Conservation (phyloP, 2,329 filamentous ascomycete species). For the Plectosphaerella sp. region DNA sequence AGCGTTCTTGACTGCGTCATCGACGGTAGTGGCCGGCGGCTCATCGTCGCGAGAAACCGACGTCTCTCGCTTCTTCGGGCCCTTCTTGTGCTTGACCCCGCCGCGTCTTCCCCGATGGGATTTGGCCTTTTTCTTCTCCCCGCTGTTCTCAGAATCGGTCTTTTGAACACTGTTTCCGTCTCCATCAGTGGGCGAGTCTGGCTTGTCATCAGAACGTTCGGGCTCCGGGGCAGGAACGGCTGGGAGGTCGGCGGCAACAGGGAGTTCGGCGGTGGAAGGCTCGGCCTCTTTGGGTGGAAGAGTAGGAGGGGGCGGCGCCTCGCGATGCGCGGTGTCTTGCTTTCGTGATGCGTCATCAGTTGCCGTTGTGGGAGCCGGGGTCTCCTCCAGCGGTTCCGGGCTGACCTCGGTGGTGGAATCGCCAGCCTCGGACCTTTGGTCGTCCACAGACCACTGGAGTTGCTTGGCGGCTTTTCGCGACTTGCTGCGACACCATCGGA, state of each 20-base stretch:
- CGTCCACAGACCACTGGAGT: slow-evolving; percentile 15
- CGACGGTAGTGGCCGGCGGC: slow-evolving; percentile 40
- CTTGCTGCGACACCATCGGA: slow-evolving; percentile 31
- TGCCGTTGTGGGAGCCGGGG: neutral
- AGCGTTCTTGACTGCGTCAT: slow-evolving; percentile 57
- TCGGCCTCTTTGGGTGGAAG: neutral
- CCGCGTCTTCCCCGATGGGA: slow-evolving; percentile 68
- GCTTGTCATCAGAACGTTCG: too few relatives aligned
- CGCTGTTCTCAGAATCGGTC: slow-evolving; percentile 13
- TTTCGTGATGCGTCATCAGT: too few relatives aligned
- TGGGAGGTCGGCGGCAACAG: too few relatives aligned
- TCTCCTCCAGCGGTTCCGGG: neutral
- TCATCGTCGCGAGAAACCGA: slow-evolving; percentile 48
- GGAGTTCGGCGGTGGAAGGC: neutral
- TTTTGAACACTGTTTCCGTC: neutral
- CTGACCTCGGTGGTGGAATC: neutral
- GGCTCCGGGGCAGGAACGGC: too few relatives aligned
- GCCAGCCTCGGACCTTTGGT: slow-evolving; percentile 12
- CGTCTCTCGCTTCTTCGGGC: slow-evolving; percentile 46
- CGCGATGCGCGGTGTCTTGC: neutral
- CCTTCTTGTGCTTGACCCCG: slow-evolving; percentile 63
- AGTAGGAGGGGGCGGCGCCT: neutral
- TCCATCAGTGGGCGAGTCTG: too few relatives aligned
- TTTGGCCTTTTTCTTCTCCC: slow-evolving; percentile 66
- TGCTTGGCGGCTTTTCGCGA: slow-evolving; percentile 14